These are phyloP conservation scores for Lumnitzera littorea DNA, from an alignment of 345 rosid genomes.

Conservation along the genomic window DNA sequence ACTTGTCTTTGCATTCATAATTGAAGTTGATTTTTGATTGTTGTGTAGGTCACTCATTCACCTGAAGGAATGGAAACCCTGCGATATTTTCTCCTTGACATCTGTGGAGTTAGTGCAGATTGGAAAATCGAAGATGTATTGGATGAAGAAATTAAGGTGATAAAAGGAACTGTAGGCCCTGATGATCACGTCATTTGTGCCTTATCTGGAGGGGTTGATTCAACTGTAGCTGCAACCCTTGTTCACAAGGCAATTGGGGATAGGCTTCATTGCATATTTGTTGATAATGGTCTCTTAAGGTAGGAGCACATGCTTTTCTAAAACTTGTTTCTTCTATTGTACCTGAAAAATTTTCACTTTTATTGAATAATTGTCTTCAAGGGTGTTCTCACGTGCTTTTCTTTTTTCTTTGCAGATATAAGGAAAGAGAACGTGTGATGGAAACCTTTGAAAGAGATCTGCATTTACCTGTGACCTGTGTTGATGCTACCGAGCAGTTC, in stretches of 20 bases:
- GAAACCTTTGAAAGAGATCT: constrained; percentile 82
- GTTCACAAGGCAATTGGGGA: constrained; percentile 93
- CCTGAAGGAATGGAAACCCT: constrained; percentile 92
- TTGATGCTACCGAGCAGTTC: constrained; percentile 73
- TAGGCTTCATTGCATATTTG: constrained; percentile 94
- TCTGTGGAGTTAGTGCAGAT: constrained; percentile 65
- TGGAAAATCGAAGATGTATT: constrained; percentile 91
- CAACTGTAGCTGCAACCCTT: constrained; percentile 97
- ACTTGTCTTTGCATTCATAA: not conserved
- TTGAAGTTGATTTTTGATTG: constrained; percentile 6
- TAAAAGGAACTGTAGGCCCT: constrained; percentile 53
- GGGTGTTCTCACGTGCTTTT: not conserved
- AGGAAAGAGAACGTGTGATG: constrained; percentile 93
- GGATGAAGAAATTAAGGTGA: constrained; percentile 83
- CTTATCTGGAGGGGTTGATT: constrained; percentile 94
- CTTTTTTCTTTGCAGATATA: constrained; percentile 45
- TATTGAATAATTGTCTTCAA: not conserved
- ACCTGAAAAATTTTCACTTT: not conserved
- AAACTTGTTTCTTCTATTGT: not conserved
- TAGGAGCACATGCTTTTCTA: constrained; percentile 10
- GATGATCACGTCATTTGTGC: constrained; percentile 96
- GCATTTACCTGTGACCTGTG: constrained; percentile 82
- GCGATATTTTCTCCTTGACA: constrained; percentile 57
- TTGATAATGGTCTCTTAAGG: constrained; percentile 93
- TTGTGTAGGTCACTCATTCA: constrained; percentile 80